Evolutionary conservation across 2,329 filamentous ascomycete species (phyloP), one percentile per base, ranked within the genome.

Genomic region (Xylaria sp.): DNA sequence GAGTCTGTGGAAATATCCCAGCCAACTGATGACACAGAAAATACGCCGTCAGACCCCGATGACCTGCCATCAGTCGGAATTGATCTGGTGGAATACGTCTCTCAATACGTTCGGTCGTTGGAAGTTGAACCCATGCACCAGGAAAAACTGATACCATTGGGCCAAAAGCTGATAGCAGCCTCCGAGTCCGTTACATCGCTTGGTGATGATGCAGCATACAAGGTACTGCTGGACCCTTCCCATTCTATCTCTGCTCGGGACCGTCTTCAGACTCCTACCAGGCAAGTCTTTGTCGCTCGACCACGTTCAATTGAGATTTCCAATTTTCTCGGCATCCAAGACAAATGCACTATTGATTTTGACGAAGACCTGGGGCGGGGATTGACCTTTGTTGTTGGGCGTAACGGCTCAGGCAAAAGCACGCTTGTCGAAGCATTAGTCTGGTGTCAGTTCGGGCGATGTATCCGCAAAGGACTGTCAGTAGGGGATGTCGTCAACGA

Each of bases 361-460:
- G 64, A 69, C 28, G 51, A 58, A 5, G 68, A 75, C 18, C 59
- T 79, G 9, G 72, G 67, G 20, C 75, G 65, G 5, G 78, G 78
- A 6, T 70, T 79, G 20, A 75, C 73, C 20, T 76, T 79, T 13
- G 65, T 80, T 13, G 73, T 77, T 8, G 79, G 79, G 10, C 57
- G 65, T 31, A 80, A 80, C 54, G 78, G 78, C 3, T 71, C 78
- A 1, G 78, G 78, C 6, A 80, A 80, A 67, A 79, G 77, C 70
- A 79, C 77, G 1, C 44, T 80, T 1, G 71, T 80, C 20, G 79
- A 80, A 64, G 78, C 79, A 18, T 75, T 80, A 25, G 74, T 75
- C 3, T 80, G 78, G 79, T 79, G 77, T 66, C 78, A 78, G 52
- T 80, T 80, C 61, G 79, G 79, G 1, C 73, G 71, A 9, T 79